Percentiles rank a stretch among this genome's conserved stretches.
phyloP scores from a whole-genome alignment of 1,284 basidiomycete species.

The Vanrija humicola region DNA sequence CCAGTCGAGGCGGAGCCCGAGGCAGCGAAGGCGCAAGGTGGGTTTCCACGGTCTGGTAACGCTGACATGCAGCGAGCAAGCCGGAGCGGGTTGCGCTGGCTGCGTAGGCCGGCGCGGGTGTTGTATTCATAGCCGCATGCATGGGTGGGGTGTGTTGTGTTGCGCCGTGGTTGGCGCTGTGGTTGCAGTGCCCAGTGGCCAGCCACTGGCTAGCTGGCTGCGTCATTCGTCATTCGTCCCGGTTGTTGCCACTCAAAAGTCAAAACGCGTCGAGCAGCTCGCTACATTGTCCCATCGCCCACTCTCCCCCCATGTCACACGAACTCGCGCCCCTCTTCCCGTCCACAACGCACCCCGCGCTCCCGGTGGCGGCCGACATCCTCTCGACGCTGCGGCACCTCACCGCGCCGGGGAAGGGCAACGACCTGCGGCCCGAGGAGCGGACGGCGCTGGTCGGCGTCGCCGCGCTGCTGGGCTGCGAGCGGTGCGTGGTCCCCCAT shows the following conservation, averaged over 20 bases:
- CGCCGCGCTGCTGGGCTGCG: slow-evolving; percentile 43
- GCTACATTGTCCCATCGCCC: background rate
- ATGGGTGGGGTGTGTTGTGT: background rate
- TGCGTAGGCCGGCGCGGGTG: slow-evolving; percentile 36
- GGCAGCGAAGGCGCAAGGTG: background rate
- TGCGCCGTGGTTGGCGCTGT: too few species aligned
- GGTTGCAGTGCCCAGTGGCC: too few species aligned
- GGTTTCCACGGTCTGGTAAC: background rate
- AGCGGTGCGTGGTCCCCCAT: slow-evolving; percentile 30
- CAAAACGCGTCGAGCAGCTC: background rate
- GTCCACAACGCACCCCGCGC: slow-evolving; percentile 37
- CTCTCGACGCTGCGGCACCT: slow-evolving; percentile 37
- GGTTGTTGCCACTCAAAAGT: background rate
- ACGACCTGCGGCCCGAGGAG: slow-evolving; percentile 37
- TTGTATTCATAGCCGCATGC: background rate
- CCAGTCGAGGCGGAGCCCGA: slow-evolving; percentile 42
- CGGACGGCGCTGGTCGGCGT: slow-evolving; percentile 43
- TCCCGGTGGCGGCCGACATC: slow-evolving; percentile 37
- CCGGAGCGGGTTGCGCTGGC: slow-evolving; percentile 52
- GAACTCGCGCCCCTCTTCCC: slow-evolving; percentile 43
- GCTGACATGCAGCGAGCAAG: slow-evolving; percentile 20
- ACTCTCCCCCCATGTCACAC: slow-evolving; percentile 25
- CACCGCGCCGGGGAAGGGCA: slow-evolving; percentile 39
- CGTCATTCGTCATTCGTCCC: too few species aligned
- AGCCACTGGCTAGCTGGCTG: background rate